Evolutionary conservation across 2,329 filamentous ascomycete genomes (phyloP), one percentile per base, ranked within the genome.

Genomic region (Didymellaceae sp.): DNA sequence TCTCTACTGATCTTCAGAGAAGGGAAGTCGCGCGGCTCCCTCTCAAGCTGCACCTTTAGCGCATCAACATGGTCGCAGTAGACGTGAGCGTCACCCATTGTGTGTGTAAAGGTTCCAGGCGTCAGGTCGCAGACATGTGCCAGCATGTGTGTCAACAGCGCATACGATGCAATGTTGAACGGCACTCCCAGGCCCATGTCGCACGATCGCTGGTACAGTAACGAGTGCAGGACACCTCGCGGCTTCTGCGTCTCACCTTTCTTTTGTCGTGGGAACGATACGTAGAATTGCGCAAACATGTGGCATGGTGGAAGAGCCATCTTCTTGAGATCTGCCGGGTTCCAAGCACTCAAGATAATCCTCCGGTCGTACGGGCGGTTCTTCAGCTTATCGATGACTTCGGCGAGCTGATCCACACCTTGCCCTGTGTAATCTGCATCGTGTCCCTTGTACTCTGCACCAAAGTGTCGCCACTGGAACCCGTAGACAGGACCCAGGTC

Each of bases 401-500:
- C 89, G 13, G 89, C 89, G 28, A 99, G 80, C 78, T 99, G 94
- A 71, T 99, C 94, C 13, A 97, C 90, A 14, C 94, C 94, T 71
- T 96, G 81, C 0, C 90, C 91, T 0, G 85, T 81, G 75, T 99
- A 99, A 71, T 97, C 91, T 0, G 88, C 82, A 58, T 86, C 79
- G 33, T 66, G 61, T 1, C 67, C 69, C 14, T 86, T 78, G 72
- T 99, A 99, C 55, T 91, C 86, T 4, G 94, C 94, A 41, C 94
- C 94, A 67, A 99, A 99, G 75, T 97, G 93, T 3, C 94, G 89
- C 94, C 94, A 99, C 76, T 99, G 94, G 77, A 99, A 99, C 1
- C 94, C 94, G 71, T 99, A 99, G 0, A 97, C 92, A 22, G 94
- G 94, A 0, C 94, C 94, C 0, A 99, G 80, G 68, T 99, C 94